Conservation (phyloP, 805 yeast genomes). For the Diddensiella caesifluorescens region DNA sequence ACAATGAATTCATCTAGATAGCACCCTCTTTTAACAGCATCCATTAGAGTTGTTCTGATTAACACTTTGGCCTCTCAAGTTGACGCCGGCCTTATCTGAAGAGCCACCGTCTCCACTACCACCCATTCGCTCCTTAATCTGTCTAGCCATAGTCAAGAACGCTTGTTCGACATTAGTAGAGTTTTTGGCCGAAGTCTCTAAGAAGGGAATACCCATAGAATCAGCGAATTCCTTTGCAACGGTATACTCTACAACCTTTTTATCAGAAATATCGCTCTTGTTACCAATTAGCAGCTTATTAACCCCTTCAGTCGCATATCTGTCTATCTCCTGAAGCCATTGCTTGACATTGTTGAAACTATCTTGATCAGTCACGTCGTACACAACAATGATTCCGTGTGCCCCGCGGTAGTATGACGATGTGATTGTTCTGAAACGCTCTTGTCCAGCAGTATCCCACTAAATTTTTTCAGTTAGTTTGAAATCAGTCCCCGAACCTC, state of each 20-base stretch:
- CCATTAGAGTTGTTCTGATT: slow-evolving; percentile 36
- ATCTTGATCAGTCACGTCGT: slow-evolving; percentile 92
- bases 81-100: slow-evolving; percentile 38
- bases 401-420: slow-evolving; percentile 98
- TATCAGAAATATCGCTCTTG: slow-evolving; percentile 89
- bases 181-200: slow-evolving; percentile 93
- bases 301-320: slow-evolving; percentile 97
- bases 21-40: slow-evolving; percentile 34
- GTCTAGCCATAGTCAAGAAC: slow-evolving; percentile 97
- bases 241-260: slow-evolving; percentile 91
- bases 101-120: slow-evolving; percentile 36
- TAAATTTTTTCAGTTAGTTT: slow-evolving; percentile 8
- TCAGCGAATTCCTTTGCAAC: slow-evolving; percentile 98
- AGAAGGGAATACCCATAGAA: slow-evolving; percentile 85
- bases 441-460: slow-evolving; percentile 99
- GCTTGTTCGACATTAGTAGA: slow-evolving; percentile 98
- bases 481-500: not conserved
- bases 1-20: not conserved
- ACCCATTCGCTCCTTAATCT: slow-evolving; percentile 89
- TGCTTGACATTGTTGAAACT: slow-evolving; percentile 89
- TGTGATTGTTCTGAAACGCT: slow-evolving; percentile 95
- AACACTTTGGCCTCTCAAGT: slow-evolving; percentile 38
- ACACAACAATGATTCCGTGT: slow-evolving; percentile 95
- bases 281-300: slow-evolving; percentile 94
- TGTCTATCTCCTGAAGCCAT: slow-evolving; percentile 98